A percentile compares a stretch with the other conserved stretches of the same genome.
These are phyloP conservation scores for Rhodocollybia butyracea DNA, from an alignment of 768 basidiomycete genomes.

Conservation along the genomic window DNA sequence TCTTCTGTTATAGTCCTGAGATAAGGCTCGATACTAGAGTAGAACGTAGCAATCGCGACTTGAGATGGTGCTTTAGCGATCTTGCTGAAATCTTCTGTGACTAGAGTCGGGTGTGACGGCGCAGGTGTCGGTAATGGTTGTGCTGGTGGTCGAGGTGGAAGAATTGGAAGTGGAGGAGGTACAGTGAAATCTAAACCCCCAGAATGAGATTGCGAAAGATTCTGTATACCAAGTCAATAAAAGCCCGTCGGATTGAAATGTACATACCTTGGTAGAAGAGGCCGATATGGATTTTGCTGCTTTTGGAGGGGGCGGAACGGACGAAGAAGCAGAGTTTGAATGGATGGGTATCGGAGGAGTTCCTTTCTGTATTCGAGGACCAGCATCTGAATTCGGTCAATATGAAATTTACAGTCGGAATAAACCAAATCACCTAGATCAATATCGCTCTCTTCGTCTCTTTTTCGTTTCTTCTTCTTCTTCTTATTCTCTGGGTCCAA, in stretches of 20 bases:
- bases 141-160: constrained; percentile 61
- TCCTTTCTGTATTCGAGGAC: constrained; percentile 47
- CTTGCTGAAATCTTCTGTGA: constrained; percentile 87
- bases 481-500: constrained; percentile 69
- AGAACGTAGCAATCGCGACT: constrained; percentile 72
- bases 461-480: constrained; percentile 86
- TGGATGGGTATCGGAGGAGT: constrained; percentile 46
- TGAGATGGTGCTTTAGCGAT: constrained; percentile 68
- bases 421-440: constrained; percentile 46
- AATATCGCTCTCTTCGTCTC: constrained; percentile 70
- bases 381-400: constrained; percentile 33
- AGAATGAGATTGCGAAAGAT: constrained; percentile 7
- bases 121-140: constrained; percentile 66
- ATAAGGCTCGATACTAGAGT: constrained; percentile 86
- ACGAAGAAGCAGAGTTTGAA: constrained; percentile 32
- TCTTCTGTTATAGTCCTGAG: constrained; percentile 89
- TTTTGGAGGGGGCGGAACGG: constrained; percentile 45
- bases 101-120: constrained; percentile 81
- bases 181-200: constrained; percentile 66
- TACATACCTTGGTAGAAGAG: constrained; percentile 15
- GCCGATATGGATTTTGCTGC: constrained; percentile 50
- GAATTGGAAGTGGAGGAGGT: constrained; percentile 45
- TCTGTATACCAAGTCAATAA: not conserved
- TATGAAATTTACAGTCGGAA: constrained; percentile 7
- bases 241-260: constrained; percentile 25